These are phyloP conservation scores for Coniochaeta hoffmannii DNA, from an alignment of 2,329 filamentous ascomycete species.

Conservation along the genomic window DNA sequence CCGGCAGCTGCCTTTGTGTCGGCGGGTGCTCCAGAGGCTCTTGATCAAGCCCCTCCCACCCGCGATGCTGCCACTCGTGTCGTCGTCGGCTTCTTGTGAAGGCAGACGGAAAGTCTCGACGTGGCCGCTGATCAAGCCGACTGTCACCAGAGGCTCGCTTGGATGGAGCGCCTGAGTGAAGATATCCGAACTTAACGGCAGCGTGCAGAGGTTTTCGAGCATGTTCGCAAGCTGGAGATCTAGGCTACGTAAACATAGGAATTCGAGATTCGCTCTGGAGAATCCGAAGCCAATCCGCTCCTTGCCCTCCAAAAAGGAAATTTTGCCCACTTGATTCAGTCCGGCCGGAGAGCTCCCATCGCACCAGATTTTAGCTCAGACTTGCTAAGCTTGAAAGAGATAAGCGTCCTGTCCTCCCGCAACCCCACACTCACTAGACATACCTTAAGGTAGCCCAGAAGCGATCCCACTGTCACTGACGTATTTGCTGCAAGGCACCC, in stretches of 20 bases:
- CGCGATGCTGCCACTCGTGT: constrained; percentile 43
- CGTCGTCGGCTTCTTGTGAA: constrained; percentile 39
- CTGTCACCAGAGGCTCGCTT: constrained; percentile 71
- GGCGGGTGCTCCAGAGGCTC: constrained; percentile 74
- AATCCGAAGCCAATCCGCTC: neutral
- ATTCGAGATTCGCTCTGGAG: neutral
- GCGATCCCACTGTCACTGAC: neutral
- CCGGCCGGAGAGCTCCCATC: neutral
- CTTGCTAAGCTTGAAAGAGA: neutral
- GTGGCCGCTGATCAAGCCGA: constrained; percentile 78
- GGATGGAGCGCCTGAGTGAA: constrained; percentile 88
- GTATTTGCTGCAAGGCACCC: too few species aligned
- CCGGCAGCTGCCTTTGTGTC: constrained; percentile 92
- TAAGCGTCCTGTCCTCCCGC: neutral
- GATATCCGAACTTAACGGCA: constrained; percentile 78
- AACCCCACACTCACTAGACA: too few species aligned
- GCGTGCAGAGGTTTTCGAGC: constrained; percentile 88
- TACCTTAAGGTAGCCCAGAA: too few species aligned
- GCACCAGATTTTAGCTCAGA: neutral
- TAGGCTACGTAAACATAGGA: neutral
- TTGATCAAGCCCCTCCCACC: constrained; percentile 70
- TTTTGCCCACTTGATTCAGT: too few species aligned
- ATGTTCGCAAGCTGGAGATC: constrained; percentile 34
- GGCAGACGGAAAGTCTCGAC: constrained; percentile 77
- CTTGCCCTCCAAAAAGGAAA: neutral